phyloP scores from a whole-genome alignment of 805 yeast species.

The Lipomyces lipofer region DNA sequence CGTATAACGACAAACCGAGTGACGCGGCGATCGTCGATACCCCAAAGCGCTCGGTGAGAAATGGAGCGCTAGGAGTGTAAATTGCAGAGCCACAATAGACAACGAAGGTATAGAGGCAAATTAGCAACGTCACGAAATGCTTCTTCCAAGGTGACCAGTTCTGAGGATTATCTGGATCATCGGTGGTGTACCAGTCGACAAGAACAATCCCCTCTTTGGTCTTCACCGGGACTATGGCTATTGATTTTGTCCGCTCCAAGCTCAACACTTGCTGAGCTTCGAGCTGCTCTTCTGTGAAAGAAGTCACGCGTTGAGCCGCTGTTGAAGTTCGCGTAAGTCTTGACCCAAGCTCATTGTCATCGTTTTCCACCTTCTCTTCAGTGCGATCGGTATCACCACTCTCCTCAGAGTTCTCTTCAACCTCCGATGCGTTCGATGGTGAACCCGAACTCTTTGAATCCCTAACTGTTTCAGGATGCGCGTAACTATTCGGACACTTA shows the following conservation, averaged over 20 bases:
- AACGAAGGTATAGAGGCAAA: slow-evolving; percentile 50
- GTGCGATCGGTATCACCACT: background rate
- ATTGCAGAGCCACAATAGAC: slow-evolving; percentile 61
- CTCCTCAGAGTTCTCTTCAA: background rate
- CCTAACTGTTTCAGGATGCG: background rate
- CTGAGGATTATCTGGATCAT: slow-evolving; percentile 44
- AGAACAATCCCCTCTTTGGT: background rate
- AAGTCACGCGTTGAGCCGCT: background rate
- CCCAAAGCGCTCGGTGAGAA: slow-evolving; percentile 48
- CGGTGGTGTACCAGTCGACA: slow-evolving; percentile 27
- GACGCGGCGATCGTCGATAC: slow-evolving; percentile 48
- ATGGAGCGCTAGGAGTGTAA: slow-evolving; percentile 52
- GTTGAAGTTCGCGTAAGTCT: background rate
- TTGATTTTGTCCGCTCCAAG: background rate
- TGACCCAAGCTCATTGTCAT: background rate
- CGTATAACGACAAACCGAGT: slow-evolving; percentile 55
- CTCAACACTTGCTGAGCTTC: background rate
- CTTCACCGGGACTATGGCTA: background rate
- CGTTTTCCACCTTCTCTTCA: background rate
- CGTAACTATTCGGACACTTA: background rate
- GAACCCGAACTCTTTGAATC: background rate
- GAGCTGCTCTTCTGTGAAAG: background rate
- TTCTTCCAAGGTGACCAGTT: slow-evolving; percentile 54
- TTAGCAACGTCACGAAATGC: slow-evolving; percentile 42
- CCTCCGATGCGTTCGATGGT: background rate